Conservation (phyloP, 2,329 filamentous ascomycete genomes). For the Epichloe brachyelytri region DNA sequence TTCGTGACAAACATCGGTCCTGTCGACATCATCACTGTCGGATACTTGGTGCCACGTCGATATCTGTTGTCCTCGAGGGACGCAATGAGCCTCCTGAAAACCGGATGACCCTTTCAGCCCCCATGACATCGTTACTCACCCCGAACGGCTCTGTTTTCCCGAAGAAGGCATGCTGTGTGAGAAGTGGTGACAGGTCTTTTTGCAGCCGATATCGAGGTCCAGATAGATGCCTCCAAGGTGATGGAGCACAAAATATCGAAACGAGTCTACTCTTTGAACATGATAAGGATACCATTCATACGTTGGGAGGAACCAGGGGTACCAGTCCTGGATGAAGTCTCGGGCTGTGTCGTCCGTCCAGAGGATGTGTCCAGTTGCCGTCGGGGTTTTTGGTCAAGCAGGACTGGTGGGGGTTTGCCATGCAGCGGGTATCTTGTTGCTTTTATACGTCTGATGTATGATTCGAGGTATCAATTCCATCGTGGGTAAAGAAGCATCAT, state of each 20-base stretch:
- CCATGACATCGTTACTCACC: constrained; percentile 2
- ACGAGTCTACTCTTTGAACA: constrained; percentile 66
- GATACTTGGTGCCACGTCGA: constrained; percentile 2
- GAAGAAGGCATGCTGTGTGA: constrained; percentile 1
- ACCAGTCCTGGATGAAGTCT: constrained; percentile 60
- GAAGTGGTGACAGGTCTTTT: not conserved
- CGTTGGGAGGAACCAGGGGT: constrained; percentile 64
- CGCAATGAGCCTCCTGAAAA: not conserved
- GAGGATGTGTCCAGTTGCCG: constrained; percentile 23
- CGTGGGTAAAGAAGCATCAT: not conserved
- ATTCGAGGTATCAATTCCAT: not conserved
- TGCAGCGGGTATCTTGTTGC: not conserved
- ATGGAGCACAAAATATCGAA: constrained; percentile 67
- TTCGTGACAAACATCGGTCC: constrained; percentile 2
- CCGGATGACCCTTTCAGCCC: not conserved
- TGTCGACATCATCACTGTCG: constrained; percentile 3
- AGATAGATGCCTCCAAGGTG: constrained; percentile 73
- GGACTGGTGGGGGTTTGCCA: not conserved
- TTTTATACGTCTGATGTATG: constrained; percentile 5
- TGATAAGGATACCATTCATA: constrained; percentile 63
- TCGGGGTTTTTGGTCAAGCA: not conserved
- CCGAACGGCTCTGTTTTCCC: not conserved
- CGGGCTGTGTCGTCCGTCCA: constrained; percentile 63
- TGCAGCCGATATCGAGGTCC: constrained; percentile 46
- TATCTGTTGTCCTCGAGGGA: not conserved